Base-by-base conservation (phyloP, 768 basidiomycete genomes). In the Lactarius quietus region DNA sequence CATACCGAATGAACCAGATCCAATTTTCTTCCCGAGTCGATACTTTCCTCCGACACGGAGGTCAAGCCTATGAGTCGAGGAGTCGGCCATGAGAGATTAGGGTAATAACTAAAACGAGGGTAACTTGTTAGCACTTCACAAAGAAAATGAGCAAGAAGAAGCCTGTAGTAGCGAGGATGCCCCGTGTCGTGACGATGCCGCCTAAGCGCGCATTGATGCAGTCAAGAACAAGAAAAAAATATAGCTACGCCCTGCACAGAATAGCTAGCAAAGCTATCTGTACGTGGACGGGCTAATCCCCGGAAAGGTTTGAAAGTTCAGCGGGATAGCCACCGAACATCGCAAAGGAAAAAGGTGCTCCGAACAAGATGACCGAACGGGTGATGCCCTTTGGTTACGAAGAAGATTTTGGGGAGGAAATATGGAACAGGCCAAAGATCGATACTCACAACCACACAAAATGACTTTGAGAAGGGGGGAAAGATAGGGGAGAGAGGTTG, bases 21-120 rank as follows among this genome's bases (percentile, higher is more conserved):
- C 96, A 73, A 98, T 98, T 89, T 98, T 98, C 85, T 97, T 97
- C 67, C 96, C 96, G 70, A 98, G 88, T 73, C 96, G 86, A 83
- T 98, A 98, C 80, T 98, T 94, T 72, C 92, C 93, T 72, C 92
- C 92, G 54, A 94, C 92, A 70, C 92, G 84, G 70, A 93, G 87
- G 80, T 94, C 92, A 66, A 93, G 83, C 81, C 89, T 85, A 82
- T 81, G 82, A 35, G 80, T 75, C 55, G 88, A 80, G 51, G 81
- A 82, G 74, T 94, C 92, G 78, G 91, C 84, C 92, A 92, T 93
- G 70, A 59, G 65, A 51, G 70, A 57, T 57, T 14, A 20, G 53
- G 20, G 48, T 53, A 70, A 68, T 64, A 43, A 67, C 68, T 69
- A 65, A 4, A 63, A 63, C 7, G 35, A 31, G 17, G 52, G 3